These are phyloP conservation scores for Saturnispora diversa DNA, from an alignment of 805 yeast genomes.

Conservation along the genomic window DNA sequence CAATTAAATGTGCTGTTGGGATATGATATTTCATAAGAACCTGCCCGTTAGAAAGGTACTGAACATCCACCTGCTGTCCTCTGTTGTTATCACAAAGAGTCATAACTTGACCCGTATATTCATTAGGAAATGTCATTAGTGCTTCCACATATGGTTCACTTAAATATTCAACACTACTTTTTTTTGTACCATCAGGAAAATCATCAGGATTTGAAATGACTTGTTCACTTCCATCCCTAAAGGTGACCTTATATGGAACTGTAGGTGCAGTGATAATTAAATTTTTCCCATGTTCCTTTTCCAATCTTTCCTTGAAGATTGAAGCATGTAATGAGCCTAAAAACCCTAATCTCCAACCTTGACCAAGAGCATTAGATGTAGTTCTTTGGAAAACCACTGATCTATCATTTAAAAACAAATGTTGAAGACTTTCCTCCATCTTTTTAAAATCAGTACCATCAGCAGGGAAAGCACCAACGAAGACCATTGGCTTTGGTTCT, in stretches of 20 bases:
- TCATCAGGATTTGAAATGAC: conserved; percentile 86
- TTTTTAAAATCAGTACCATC: conserved; percentile 86
- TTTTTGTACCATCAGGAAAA: conserved; percentile 59
- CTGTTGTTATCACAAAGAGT: conserved; percentile 76
- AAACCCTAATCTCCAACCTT: conserved; percentile 96
- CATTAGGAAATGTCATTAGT: conserved; percentile 83
- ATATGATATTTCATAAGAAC: conserved; percentile 69
- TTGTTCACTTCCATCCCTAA: conserved; percentile 52
- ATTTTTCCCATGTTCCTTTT: conserved; percentile 89
- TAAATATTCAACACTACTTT: conserved; percentile 39
- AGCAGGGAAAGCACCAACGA: conserved; percentile 96
- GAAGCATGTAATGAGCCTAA: conserved; percentile 92
- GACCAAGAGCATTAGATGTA: conserved; percentile 89
- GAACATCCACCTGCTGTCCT: conserved; percentile 74
- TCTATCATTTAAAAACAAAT: conserved; percentile 83
- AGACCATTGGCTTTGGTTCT: conserved; percentile 97
- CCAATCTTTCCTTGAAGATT: conserved; percentile 84
- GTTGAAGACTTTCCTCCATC: conserved; percentile 83
- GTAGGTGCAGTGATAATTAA: conserved; percentile 92
- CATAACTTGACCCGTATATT: conserved; percentile 81
- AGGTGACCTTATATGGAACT: conserved; percentile 80
- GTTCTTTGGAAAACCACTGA: conserved; percentile 85
- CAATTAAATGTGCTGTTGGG: conserved; percentile 85
- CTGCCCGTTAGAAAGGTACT: conserved; percentile 72
- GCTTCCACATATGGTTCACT: conserved; percentile 88